Conservation (phyloP, 2,329 filamentous ascomycete species). For the Alternaria sp. region DNA sequence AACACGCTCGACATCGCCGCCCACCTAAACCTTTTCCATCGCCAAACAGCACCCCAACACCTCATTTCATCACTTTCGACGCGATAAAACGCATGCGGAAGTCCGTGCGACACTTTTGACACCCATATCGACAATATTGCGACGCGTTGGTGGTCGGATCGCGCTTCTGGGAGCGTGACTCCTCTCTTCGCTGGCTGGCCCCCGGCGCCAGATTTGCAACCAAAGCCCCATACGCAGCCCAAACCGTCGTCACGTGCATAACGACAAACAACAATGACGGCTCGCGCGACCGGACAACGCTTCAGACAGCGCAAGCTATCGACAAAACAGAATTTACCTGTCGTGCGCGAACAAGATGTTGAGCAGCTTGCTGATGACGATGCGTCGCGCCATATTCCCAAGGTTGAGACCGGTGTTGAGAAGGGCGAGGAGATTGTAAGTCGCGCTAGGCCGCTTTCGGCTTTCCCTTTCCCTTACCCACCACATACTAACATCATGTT, state of each 20-base stretch:
- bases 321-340: constrained; percentile 83
- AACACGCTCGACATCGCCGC: constrained; percentile 16
- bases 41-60: constrained; percentile 21
- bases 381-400: constrained; percentile 78
- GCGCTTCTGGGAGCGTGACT: constrained; percentile 24
- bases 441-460: constrained; percentile 50
- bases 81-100: constrained; percentile 30
- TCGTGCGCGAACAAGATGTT: constrained; percentile 90
- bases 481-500: constrained; percentile 25
- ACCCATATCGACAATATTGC: constrained; percentile 40
- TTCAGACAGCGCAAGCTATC: constrained; percentile 90
- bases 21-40: constrained; percentile 23
- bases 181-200: constrained; percentile 17
- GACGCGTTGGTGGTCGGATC: constrained; percentile 34
- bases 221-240: constrained; percentile 10
- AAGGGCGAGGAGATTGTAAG: constrained; percentile 96
- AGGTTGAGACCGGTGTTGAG: constrained; percentile 95
- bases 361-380: constrained; percentile 85
- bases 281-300: constrained; percentile 58
- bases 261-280: constrained; percentile 42
- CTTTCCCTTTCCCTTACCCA: constrained; percentile 13
- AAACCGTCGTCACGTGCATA: constrained; percentile 36
- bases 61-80: constrained; percentile 27
- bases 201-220: constrained; percentile 31
- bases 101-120: constrained; percentile 34